These are phyloP conservation scores for Phytophthora pinifolia DNA, from an alignment of 352 stramenopile species.

Conservation along the genomic window DNA sequence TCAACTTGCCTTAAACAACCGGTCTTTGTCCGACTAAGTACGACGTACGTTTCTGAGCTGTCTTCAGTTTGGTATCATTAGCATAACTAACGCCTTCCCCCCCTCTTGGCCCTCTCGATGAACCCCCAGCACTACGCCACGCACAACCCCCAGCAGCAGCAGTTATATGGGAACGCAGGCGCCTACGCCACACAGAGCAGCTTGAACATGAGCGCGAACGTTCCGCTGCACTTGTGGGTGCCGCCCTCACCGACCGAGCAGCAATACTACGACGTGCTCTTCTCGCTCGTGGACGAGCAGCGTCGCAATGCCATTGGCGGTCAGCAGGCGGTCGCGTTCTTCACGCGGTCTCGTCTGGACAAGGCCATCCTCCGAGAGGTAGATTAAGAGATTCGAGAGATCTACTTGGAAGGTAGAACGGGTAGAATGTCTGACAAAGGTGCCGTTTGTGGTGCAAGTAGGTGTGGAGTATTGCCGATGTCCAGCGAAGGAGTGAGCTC, in stretches of 20 bases:
- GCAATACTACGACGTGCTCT: conserved; percentile 92
- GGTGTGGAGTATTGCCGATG: conserved; percentile 83
- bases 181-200: conserved; percentile 35
- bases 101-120: conserved; percentile 21
- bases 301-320: conserved; percentile 84
- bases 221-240: conserved; percentile 49
- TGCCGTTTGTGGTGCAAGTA: conserved; percentile 17
- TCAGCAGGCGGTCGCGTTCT: conserved; percentile 91
- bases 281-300: conserved; percentile 88
- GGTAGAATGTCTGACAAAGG: neutral
- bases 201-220: conserved; percentile 18
- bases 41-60: neutral
- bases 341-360: conserved; percentile 91
- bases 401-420: neutral
- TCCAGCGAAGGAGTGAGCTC: conserved; percentile 69
- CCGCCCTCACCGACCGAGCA: conserved; percentile 64
- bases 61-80: conserved; percentile 12
- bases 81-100: conserved; percentile 2
- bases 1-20: no score
- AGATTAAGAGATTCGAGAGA: neutral
- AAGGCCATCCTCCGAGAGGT: conserved; percentile 79
- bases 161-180: conserved; percentile 37
- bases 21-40: no score
- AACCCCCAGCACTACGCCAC: conserved; percentile 64
- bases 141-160: conserved; percentile 49